Evolutionary conservation across 2,329 filamentous ascomycete genomes (phyloP), one percentile per base, ranked within the genome.

Genomic region (Furcasterigmium furcatum): DNA sequence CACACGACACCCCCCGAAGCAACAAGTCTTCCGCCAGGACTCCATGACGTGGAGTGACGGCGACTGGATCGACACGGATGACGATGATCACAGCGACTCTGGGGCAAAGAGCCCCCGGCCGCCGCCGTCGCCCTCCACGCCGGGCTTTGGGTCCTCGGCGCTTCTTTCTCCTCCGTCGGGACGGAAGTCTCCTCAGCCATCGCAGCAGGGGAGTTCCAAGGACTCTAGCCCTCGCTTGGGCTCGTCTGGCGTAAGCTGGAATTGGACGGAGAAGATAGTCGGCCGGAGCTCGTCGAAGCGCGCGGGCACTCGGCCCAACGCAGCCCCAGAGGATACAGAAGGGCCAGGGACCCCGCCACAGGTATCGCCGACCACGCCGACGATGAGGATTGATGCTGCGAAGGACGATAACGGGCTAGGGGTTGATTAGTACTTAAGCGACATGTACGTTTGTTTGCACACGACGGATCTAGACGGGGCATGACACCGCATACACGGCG

Each of bases 11-110:
- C 50, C 48, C 44, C 27, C 41, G 4, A 42, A 32, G 29, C 40
- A 42, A 27, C 40, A 30, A 16, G 41, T 43, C 13, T 36, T 20
- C 30, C 50, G 20, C 27, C 53, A 59, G 20, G 82, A 85, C 54
- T 84, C 79, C 4, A 70, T 77, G 44, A 74, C 73, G 4, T 88
- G 84, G 85, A 85, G 80, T 58, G 84, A 87, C 41, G 70, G 75
- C 10, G 82, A 86, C 58, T 84, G 81, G 68, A 69, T 70, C 9
- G 80, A 84, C 52, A 80, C 68, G 46, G 72, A 65, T 34, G 65
- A 68, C 36, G 72, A 74, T 9, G 34, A 36, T 10, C 34, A 36
- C 46, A 74, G 64, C 56, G 72, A 70, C 43, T 49, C 46, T 41
- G 64, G 41, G 13, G 48, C 46, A 18, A 36, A 36, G 34, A 36